Percentiles rank a stretch among this genome's conserved stretches.
Evolutionary conservation across 345 rosid species (phyloP).

Genomic region (Eucalyptus regnans): DNA sequence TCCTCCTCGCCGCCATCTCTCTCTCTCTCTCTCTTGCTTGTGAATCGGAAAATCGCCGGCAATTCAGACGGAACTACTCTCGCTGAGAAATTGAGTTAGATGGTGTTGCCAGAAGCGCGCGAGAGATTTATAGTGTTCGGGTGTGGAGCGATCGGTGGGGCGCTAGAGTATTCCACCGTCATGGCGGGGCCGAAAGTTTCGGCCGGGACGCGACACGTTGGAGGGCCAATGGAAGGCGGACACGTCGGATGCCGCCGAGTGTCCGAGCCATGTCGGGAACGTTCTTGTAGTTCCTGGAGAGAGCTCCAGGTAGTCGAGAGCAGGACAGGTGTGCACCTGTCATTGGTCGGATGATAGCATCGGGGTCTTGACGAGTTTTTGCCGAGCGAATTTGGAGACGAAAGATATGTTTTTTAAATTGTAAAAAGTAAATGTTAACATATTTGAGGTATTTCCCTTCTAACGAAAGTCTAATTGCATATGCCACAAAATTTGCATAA

Average conservation of each 20-base stretch:
- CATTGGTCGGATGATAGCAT: background rate
- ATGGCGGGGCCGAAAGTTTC: background rate
- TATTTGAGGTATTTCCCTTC: background rate
- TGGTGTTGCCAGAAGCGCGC: background rate
- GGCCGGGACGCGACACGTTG: background rate
- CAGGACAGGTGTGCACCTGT: background rate
- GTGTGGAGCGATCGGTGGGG: background rate
- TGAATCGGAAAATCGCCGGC: background rate
- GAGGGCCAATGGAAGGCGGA: background rate
- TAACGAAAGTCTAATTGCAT: background rate
- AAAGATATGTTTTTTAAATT: background rate
- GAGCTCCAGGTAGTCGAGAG: background rate
- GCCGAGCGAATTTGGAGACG: background rate
- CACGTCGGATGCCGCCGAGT: background rate
- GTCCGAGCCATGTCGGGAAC: background rate
- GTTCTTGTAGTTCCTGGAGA: background rate
- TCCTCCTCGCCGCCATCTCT: slow-evolving; percentile 1
- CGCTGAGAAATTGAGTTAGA: background rate
- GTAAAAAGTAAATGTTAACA: background rate
- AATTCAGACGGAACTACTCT: background rate
- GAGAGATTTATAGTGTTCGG: background rate
- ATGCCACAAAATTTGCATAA: background rate
- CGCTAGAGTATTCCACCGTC: background rate
- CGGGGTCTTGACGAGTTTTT: rapidly evolving
- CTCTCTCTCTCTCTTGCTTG: background rate